These are phyloP conservation scores for Trichoderma afroharzianum DNA, from an alignment of 2,329 filamentous ascomycete genomes.

Conservation along the genomic window DNA sequence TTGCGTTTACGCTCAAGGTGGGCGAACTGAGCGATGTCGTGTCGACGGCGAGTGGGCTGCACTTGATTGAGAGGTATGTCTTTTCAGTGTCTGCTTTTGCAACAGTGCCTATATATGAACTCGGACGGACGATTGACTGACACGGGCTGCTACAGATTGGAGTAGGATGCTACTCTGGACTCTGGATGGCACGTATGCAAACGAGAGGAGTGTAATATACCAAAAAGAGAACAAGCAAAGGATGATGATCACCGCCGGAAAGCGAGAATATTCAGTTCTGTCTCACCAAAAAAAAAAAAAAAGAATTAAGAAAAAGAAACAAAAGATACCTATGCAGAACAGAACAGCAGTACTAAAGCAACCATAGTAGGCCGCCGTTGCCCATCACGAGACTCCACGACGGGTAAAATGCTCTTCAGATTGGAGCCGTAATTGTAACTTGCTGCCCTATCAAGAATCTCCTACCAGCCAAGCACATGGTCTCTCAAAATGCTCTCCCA, in stretches of 20 bases:
- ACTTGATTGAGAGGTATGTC: conserved; percentile 86
- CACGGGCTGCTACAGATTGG: background rate
- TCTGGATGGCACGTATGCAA: background rate
- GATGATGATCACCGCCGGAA: background rate
- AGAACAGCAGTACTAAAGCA: background rate
- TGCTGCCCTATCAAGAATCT: background rate
- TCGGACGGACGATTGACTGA: background rate
- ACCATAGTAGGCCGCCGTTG: background rate
- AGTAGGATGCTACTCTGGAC: background rate
- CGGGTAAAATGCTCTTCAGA: background rate
- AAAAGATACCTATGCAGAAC: background rate
- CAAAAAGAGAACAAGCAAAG: background rate
- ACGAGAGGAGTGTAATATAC: background rate
- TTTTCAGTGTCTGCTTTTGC: background rate
- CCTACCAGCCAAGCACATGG: background rate
- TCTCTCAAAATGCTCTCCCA: background rate
- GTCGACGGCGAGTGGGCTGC: conserved; percentile 88
- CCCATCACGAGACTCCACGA: background rate
- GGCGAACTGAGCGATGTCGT: conserved; percentile 85
- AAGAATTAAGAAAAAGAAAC: background rate
- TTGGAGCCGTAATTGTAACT: background rate
- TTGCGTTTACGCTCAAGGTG: conserved; percentile 82
- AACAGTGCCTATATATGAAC: background rate
- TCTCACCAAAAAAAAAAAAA: background rate
- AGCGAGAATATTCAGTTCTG: background rate